These are phyloP conservation scores for Lichtheimia hyalospora DNA, from an alignment of 371 early-diverging fungal genomes.

Conservation along the genomic window DNA sequence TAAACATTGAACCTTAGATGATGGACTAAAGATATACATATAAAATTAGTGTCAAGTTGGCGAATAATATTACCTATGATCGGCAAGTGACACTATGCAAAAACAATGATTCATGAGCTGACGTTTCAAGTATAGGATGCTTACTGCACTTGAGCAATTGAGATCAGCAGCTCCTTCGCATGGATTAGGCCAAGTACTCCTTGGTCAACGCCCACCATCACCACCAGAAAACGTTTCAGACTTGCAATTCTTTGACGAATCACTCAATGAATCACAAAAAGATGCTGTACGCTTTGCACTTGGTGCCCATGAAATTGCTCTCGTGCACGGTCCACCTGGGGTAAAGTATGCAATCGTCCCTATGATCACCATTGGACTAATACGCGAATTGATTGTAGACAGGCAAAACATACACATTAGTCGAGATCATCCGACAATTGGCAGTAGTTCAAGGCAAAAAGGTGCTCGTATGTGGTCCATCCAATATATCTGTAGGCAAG, in stretches of 20 bases:
- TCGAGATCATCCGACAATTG: slow-evolving; percentile 86
- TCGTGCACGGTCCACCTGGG: slow-evolving; percentile 91
- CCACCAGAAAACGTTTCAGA: slow-evolving; percentile 16
- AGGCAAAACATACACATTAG: slow-evolving; percentile 93
- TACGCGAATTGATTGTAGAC: slow-evolving; percentile 48
- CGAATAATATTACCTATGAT: slow-evolving; percentile 79
- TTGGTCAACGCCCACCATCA: slow-evolving; percentile 25
- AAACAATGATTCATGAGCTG: not conserved
- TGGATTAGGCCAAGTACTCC: slow-evolving; percentile 24
- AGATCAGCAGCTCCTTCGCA: slow-evolving; percentile 20
- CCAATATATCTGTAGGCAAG: slow-evolving; percentile 89
- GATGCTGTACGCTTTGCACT: slow-evolving; percentile 74
- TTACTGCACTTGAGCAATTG: slow-evolving; percentile 39
- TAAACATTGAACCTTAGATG: not conserved
- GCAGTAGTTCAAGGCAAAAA: slow-evolving; percentile 57
- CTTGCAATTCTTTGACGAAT: slow-evolving; percentile 57
- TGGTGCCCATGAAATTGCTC: slow-evolving; percentile 63
- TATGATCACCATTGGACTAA: too few species aligned
- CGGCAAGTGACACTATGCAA: slow-evolving; percentile 32
- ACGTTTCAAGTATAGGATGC: slow-evolving; percentile 23
- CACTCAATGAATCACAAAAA: slow-evolving; percentile 77
- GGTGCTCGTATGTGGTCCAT: slow-evolving; percentile 93
- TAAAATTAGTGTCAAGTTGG: slow-evolving; percentile 55
- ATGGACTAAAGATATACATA: not conserved
- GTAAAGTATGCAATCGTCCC: not conserved